Evolutionary conservation across 106 monocot species (phyloP), one percentile per base, ranked within the genome.

Genomic region (Triglochin maritima): DNA sequence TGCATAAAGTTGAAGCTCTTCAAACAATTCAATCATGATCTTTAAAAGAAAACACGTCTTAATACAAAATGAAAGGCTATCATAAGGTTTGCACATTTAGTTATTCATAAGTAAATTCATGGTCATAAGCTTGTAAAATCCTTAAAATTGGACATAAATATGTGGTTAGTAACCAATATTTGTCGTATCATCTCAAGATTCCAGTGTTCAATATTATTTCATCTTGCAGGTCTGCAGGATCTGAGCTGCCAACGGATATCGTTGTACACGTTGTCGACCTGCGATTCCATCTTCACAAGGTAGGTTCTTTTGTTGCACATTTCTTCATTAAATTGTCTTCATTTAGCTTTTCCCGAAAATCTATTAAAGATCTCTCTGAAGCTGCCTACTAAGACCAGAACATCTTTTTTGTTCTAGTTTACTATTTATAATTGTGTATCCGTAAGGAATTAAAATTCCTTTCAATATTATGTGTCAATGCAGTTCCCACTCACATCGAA

Each of bases 401-500:
- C n/a, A 0, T n/a, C 4, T 63, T 12, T 46, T 44, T 63, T 63
- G 5, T 3, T 45, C 3, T 10, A 55, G 14, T 12, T 55, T n/a
- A 8, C 11, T 3, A 12, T 10, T 55, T 9, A 12, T 55, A 2
- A 3, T 55, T 55, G 55, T 12, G 55, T 9, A 55, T 8, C 13
- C 3, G 9, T 55, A 3, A 3, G n/a, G 10, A 9, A 55, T 55
- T 12, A 3, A 12, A n/a, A n/a, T 63, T 63, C 7, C 10, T n/a
- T 47, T 66, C 17, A 4, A 9, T 4, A 1, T 42, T 16, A 3
- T 49, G 0, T 12, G 66, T 17, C 29, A 3, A 70, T 69, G 70
- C 74, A 80, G 80, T 85, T 85, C 47, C 81, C 85, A 41, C 76
- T 85, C 53, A 17, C 81, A 8, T 85, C 85, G 8, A 85, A 81